Base-by-base conservation (phyloP, 2,329 filamentous ascomycete species). In the Cytospora mali region DNA sequence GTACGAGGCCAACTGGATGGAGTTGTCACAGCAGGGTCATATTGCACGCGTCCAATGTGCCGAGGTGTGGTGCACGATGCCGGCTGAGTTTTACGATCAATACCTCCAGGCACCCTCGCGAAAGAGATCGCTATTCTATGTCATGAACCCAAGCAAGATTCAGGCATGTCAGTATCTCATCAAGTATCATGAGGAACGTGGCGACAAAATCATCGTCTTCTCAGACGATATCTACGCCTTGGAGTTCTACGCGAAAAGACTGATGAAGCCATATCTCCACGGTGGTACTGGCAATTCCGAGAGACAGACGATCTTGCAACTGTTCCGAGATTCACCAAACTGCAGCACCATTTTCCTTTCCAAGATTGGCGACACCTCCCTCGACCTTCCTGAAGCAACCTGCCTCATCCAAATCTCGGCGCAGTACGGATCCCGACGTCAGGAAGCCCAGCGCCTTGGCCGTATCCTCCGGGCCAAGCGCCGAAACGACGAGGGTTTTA, bases 61-160 rank as follows among this genome's bases (percentile, higher is more conserved):
- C 16, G 95, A 99, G 76, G 95, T 99, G 7, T 99, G 95, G 95
- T 99, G 95, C 72, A 93, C 94, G 2, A 99, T 99, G 95, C 96
- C 95, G 0, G 95, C 93, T 0, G 95, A 99, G 70, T 99, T 99
- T 74, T 98, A 97, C 75, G 89, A 92, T 21, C 92, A 98, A 74
- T 99, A 98, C 76, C 84, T 98, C 64, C 85, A 86, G 66, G 88
- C 87, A 14, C 86, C 86, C 18, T 75, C 79, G 1, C 76, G 79
- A 9, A 78, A 79, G 69, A 77, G 79, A 70, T 75, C 75, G 3
- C 65, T 80, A 6, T 84, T 98, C 2, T 97, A 95, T 70, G 96
- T 96, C 68, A 98, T 99, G 93, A 99, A 99, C 71, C 95, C 95
- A 1, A 85, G 89, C 68, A 99, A 99, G 76, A 97, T 97, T 74